Conservation (phyloP, 176 grass and related monocot species). For the Microstegium vimineum region DNA sequence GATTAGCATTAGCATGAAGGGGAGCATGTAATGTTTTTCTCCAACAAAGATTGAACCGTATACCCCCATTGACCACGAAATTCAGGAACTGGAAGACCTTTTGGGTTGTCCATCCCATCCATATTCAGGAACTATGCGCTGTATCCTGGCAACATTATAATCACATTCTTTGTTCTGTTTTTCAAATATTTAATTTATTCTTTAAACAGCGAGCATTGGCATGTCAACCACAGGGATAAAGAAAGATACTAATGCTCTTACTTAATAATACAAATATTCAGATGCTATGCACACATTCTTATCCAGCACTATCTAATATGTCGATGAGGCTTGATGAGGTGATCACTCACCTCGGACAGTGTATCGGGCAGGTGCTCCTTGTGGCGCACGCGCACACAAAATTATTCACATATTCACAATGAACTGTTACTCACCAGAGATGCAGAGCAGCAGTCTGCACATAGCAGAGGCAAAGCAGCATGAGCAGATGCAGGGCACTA, state of each 20-base stretch:
- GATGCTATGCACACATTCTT: conserved; percentile 1
- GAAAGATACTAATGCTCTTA: background rate
- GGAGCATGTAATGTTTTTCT: background rate
- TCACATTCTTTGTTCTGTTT: background rate
- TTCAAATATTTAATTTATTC: conserved; percentile 7
- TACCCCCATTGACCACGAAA: conserved; percentile 84
- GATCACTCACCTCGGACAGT: too few relatives aligned
- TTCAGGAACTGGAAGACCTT: conserved; percentile 93
- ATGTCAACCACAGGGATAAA: background rate
- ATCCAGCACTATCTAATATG: background rate
- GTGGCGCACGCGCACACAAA: too few relatives aligned
- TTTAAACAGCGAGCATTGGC: background rate
- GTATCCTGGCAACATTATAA: conserved; percentile 61
- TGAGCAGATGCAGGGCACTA: too few relatives aligned
- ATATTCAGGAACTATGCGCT: conserved; percentile 81
- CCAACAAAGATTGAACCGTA: background rate
- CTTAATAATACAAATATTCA: conserved; percentile 6
- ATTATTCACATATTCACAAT: too few relatives aligned
- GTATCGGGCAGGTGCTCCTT: too few relatives aligned
- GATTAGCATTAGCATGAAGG: conserved; percentile 4
- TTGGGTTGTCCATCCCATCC: conserved; percentile 97
- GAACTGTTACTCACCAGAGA: too few relatives aligned
- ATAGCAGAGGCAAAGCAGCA: too few relatives aligned
- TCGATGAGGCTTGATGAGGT: too few relatives aligned
- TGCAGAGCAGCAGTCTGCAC: too few relatives aligned